phyloP scores from a whole-genome alignment of 176 grass and related monocot species.

The Rhynchospora tenuis region DNA sequence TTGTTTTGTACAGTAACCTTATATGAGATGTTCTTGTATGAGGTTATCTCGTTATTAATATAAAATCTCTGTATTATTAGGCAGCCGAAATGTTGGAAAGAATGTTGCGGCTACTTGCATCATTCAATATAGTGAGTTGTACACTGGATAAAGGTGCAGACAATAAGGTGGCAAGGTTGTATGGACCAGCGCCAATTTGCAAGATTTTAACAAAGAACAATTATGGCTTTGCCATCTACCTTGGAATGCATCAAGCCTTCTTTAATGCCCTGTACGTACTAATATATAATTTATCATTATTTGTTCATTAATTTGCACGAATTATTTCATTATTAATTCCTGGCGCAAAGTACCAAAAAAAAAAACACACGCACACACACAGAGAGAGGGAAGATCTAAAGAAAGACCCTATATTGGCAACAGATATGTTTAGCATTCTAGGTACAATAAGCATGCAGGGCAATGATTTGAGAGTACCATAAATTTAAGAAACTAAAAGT shows the following conservation, averaged over 20 bases:
- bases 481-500: background rate
- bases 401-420: no score
- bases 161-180: constrained; percentile 12
- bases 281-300: background rate
- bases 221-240: constrained; percentile 16
- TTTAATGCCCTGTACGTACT: constrained; percentile 66
- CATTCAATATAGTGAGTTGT: constrained; percentile 25
- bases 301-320: background rate
- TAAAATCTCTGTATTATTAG: background rate
- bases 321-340: no score
- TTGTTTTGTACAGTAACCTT: no score
- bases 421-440: no score
- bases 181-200: constrained; percentile 25
- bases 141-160: background rate
- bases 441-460: no score
- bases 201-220: constrained; percentile 27
- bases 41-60: background rate
- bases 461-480: no score
- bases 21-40: no score
- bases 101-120: constrained; percentile 37
- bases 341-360: no score
- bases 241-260: constrained; percentile 60
- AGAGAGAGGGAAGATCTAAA: no score
- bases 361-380: no score
- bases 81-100: constrained; percentile 19